Evolutionary conservation across 129 eudicot genomes (phyloP).

Genomic region (Ambrosia artemisiifolia): DNA sequence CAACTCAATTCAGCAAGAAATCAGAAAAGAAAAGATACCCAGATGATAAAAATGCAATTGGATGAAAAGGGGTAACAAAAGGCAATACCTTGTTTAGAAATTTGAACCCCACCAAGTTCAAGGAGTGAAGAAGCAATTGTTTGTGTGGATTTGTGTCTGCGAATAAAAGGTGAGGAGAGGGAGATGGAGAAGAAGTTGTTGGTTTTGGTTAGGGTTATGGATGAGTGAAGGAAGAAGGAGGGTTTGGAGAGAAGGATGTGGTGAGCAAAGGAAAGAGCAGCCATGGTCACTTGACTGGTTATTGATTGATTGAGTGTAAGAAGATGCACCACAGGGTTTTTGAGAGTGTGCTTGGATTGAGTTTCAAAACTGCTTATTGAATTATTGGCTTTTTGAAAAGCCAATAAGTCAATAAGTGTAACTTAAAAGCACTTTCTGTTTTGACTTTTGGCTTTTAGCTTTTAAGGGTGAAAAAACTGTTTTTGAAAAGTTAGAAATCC

Average conservation of each 20-base stretch:
- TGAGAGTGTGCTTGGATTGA: too few relatives aligned
- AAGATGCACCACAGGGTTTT: not conserved
- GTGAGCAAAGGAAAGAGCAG: slow-evolving; percentile 44
- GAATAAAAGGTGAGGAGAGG: slow-evolving; percentile 25
- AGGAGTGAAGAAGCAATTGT: slow-evolving; percentile 44
- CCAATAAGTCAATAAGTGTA: too few relatives aligned
- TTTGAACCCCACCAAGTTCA: slow-evolving; percentile 72
- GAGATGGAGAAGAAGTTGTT: slow-evolving; percentile 33
- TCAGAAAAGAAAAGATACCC: not conserved
- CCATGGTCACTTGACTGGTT: too few relatives aligned
- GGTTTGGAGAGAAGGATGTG: slow-evolving; percentile 48
- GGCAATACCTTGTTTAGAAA: slow-evolving; percentile 57
- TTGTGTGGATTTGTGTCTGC: slow-evolving; percentile 41
- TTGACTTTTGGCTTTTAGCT: too few relatives aligned
- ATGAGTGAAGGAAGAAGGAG: slow-evolving; percentile 20
- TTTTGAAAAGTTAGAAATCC: too few relatives aligned
- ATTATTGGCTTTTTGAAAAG: too few relatives aligned
- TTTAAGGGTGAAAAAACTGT: too few relatives aligned
- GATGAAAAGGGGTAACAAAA: not conserved
- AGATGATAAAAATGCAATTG: not conserved
- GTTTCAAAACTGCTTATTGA: too few relatives aligned
- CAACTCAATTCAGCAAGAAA: not conserved
- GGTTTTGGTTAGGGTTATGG: not conserved
- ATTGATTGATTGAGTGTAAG: not conserved
- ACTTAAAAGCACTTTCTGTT: too few relatives aligned